phyloP scores from a whole-genome alignment of 1,284 basidiomycete species.

The Trametes polyzona region DNA sequence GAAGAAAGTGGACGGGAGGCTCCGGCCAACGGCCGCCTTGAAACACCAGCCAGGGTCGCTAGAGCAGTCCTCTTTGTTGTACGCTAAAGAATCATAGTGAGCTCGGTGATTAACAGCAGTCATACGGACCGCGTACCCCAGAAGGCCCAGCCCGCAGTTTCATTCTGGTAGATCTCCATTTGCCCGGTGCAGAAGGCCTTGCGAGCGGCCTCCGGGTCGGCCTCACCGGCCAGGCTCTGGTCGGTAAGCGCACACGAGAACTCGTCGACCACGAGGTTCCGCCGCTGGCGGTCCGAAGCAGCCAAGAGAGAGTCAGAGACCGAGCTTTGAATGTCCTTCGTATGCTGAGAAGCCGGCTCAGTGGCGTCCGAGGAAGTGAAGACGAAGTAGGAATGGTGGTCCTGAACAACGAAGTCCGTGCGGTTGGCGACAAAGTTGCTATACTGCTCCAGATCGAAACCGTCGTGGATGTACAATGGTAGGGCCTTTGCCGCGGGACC shows the following conservation, averaged over 20 bases:
- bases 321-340: slow-evolving; percentile 46
- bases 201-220: slow-evolving; percentile 50
- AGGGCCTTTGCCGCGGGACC: slow-evolving; percentile 51
- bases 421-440: slow-evolving; percentile 57
- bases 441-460: slow-evolving; percentile 65
- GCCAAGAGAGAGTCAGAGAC: slow-evolving; percentile 45
- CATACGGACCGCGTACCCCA: slow-evolving; percentile 57
- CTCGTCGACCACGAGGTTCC: slow-evolving; percentile 73
- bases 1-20: slow-evolving; percentile 61
- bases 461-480: slow-evolving; percentile 80
- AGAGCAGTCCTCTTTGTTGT: slow-evolving; percentile 63
- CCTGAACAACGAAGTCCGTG: slow-evolving; percentile 74
- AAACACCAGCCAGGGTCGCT: slow-evolving; percentile 72
- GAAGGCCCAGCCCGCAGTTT: slow-evolving; percentile 71
- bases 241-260: slow-evolving; percentile 74
- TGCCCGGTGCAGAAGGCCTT: slow-evolving; percentile 67
- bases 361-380: slow-evolving; percentile 53
- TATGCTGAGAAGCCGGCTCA: slow-evolving; percentile 54
- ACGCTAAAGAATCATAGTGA: slow-evolving; percentile 40
- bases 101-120: too few relatives aligned
- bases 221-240: slow-evolving; percentile 54
- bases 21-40: slow-evolving; percentile 57
- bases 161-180: slow-evolving; percentile 60
- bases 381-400: slow-evolving; percentile 80
- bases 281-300: slow-evolving; percentile 45